Evolutionary conservation across 768 basidiomycete species (phyloP), one percentile per base, ranked within the genome.

Genomic region (Mycena capillaripes): DNA sequence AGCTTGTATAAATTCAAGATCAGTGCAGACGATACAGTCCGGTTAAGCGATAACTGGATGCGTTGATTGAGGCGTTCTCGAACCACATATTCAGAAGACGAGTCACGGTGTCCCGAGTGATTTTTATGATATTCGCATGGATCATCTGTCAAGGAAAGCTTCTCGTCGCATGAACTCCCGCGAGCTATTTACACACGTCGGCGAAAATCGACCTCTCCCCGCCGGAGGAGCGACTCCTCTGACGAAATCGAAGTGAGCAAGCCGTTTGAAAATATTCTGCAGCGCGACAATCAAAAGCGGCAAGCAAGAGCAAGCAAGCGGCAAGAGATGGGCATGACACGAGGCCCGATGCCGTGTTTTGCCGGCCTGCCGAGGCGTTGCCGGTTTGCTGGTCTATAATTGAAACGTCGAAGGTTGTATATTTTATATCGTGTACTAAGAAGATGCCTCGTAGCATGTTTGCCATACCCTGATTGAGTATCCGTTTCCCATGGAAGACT

Each of bases 321-420:
- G 48, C 48, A 50, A 50, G 10, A 50, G 23, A 50, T 50, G 48
- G 25, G 48, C 16, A 17, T 50, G 23, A 50, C 25, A 12, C 16
- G 16, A 1, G 10, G 12, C 23, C 48, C 23, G 48, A 50, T 50
- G 48, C n/a, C 48, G 48, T 50, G 48, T 50, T 12, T 50, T 50
- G 48, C 48, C 48, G 25, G 48, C 48, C 23, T 50, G 48, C 48
- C 48, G 48, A 50, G 48, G 4, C 27, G 48, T 50, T 50, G 48
- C n/a, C 48, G n/a, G n/a, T n/a, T n/a, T n/a, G n/a, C n/a, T n/a
- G 48, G 23, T 50, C 48, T 50, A 50, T 50, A 50, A 50, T 50
- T 27, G 48, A 27, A 50, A 50, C 48, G 23, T 27, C 48, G 48
- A 50, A 50, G 48, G 48, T 27, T 50, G 48, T 23, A 27, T 50